Conservation (phyloP, 192 early-diverging fungal genomes). For the Coemansia interrupta region DNA sequence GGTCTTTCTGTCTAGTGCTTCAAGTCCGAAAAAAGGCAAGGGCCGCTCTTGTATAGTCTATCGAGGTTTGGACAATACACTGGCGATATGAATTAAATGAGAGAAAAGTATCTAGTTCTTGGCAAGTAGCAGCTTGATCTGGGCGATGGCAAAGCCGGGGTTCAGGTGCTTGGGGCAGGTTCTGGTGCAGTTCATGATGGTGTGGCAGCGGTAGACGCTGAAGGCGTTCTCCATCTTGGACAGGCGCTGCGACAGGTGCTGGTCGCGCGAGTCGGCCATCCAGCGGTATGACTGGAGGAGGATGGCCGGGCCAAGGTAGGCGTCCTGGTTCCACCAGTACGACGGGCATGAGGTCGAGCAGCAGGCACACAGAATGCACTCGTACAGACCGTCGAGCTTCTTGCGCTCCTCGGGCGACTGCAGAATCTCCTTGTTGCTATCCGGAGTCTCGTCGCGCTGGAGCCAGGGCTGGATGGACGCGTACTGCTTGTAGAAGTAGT, state of each 20-base stretch:
- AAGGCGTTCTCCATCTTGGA: constrained; percentile 87
- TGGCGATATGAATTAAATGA: not conserved
- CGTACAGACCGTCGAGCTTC: constrained; percentile 94
- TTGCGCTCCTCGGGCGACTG: constrained; percentile 91
- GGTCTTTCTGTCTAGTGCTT: not conserved
- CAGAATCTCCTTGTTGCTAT: constrained; percentile 75
- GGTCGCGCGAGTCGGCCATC: constrained; percentile 97
- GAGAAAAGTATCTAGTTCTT: constrained; percentile 54
- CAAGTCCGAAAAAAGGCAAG: not conserved
- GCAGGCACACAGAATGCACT: constrained; percentile 97
- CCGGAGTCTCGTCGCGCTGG: constrained; percentile 69
- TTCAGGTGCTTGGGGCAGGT: constrained; percentile 98
- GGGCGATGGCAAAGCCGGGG: constrained; percentile 93
- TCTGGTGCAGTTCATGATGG: constrained; percentile 97
- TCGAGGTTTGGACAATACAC: not conserved
- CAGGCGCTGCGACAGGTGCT: constrained; percentile 81
- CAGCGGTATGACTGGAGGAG: constrained; percentile 98
- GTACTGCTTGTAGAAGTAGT: constrained; percentile 97
- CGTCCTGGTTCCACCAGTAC: constrained; percentile 97
- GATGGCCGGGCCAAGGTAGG: constrained; percentile 92
- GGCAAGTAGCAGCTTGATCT: constrained; percentile 94
- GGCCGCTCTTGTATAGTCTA: not conserved
- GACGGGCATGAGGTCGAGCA: constrained; percentile 94
- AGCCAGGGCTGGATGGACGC: constrained; percentile 94
- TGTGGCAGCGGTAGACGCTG: constrained; percentile 98